These are phyloP conservation scores for Triticum dicoccoides DNA, from an alignment of 176 grass and related monocot genomes.

Conservation along the genomic window DNA sequence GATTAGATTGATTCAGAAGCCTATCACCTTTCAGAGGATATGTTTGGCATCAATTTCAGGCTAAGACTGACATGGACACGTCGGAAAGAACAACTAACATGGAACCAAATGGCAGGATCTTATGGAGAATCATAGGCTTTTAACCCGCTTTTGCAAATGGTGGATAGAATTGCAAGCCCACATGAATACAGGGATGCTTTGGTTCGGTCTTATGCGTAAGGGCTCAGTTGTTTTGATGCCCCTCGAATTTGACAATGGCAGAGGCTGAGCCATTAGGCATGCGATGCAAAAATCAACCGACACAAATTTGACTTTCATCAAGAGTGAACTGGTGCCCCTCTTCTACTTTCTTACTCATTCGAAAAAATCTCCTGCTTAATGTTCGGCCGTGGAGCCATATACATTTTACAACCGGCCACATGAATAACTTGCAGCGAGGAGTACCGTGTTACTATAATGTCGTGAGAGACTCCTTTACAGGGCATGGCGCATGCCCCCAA, in stretches of 20 bases:
- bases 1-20: not conserved
- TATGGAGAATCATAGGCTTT: not conserved
- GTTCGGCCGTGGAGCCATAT: not conserved
- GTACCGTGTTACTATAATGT: not conserved
- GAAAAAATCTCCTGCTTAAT: not conserved
- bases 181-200: too few species aligned
- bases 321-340: not conserved
- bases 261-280: too few species aligned
- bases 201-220: not conserved
- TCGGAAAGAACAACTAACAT: not conserved
- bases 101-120: not conserved
- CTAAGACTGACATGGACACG: not conserved
- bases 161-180: too few species aligned
- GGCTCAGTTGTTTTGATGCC: too few species aligned
- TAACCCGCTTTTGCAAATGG: too few species aligned
- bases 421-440: not conserved
- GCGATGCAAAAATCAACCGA: too few species aligned
- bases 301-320: too few species aligned
- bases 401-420: not conserved
- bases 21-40: not conserved
- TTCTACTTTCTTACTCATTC: not conserved
- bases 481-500: not conserved
- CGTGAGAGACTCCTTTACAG: not conserved
- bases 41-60: not conserved
- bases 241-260: too few species aligned